Base-by-base conservation (phyloP, 352 stramenopile genomes). In the Phytophthora brassicae region DNA sequence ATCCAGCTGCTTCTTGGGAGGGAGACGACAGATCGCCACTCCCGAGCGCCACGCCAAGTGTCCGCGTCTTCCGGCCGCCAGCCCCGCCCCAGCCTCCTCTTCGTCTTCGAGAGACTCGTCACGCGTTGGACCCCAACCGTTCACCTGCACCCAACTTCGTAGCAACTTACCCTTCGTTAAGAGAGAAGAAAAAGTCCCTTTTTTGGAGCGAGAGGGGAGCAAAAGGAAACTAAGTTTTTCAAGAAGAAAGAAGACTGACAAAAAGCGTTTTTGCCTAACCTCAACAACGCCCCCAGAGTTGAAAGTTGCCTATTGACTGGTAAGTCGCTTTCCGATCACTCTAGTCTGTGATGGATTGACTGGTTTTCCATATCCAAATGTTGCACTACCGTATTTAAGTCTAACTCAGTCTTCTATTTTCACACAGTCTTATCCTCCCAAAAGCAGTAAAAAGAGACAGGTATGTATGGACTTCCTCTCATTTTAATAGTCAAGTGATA, bases 81-180 rank as follows among this genome's bases (percentile, higher is more conserved):
- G 38, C 31, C 36, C 31, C 36, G 13, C 47, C 38, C 26, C 48
- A 49, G 43, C 28, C 48, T 26, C 48, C 54, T 70, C 54, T 60
- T 66, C 38, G 52, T 57, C 26, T 8, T 31, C 26, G 33, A 69
- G 60, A 66, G 55, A 61, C 54, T 66, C 39, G 60, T 54, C 55
- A 73, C 66, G 66, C 60, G 66, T 73, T 73, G 66, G 46, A 23
- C 50, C 45, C 60, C 60, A 70, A 73, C 60, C 60, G 66, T 73
- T 60, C 47, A 55, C 48, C 53, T 45, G 23, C 41, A 47, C 20
- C 33, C 42, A n/a, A n/a, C 5, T 43, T 31, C 24, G 20, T 48
- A 44, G 46, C 57, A 36, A 43, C 48, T 54, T 49, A 39, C 53
- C 19, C 48, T 23, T 53, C 28, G 19, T 19, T 6, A 33, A 38